Percentiles rank a stretch among this genome's conserved stretches.
phyloP scores from a whole-genome alignment of 768 basidiomycete genomes.

The Trametes punicea region DNA sequence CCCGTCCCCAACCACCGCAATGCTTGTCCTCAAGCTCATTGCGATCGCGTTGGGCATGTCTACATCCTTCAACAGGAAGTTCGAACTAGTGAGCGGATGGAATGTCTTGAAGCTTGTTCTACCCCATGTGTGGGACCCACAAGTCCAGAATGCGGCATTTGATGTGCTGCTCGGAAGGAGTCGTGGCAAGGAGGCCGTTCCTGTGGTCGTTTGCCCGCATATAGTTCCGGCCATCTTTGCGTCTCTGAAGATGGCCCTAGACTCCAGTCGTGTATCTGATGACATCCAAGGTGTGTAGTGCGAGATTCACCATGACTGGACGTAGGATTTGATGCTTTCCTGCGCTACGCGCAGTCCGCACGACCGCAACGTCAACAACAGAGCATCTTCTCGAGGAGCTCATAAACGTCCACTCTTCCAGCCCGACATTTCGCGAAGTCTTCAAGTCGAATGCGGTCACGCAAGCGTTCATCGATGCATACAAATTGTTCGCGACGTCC shows the following conservation, averaged over 20 bases:
- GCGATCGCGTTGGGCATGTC: slow-evolving; percentile 52
- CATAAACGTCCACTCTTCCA: slow-evolving; percentile 63
- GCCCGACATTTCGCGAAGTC: slow-evolving; percentile 62
- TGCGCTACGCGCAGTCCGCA: background rate
- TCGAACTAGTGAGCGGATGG: slow-evolving; percentile 87
- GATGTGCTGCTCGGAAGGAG: slow-evolving; percentile 60
- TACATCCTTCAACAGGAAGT: slow-evolving; percentile 69
- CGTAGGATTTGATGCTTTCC: background rate
- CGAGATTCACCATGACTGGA: background rate
- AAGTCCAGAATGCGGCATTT: slow-evolving; percentile 65
- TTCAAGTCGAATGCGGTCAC: slow-evolving; percentile 73
- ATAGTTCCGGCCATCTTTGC: slow-evolving; percentile 72
- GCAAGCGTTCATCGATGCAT: slow-evolving; percentile 62
- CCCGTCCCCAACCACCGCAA: slow-evolving; percentile 57
- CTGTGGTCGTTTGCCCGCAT: slow-evolving; percentile 53
- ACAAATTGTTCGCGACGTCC: slow-evolving; percentile 50
- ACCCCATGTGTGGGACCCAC: slow-evolving; percentile 62
- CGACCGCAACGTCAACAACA: slow-evolving; percentile 37
- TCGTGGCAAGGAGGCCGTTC: slow-evolving; percentile 21
- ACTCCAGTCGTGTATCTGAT: slow-evolving; percentile 22
- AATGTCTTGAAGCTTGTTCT: slow-evolving; percentile 65
- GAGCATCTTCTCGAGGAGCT: slow-evolving; percentile 67
- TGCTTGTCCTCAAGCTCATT: slow-evolving; percentile 59
- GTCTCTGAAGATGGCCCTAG: slow-evolving; percentile 59
- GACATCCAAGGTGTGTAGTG: slow-evolving; percentile 22